These are phyloP conservation scores for Mortierella sp. DNA, from an alignment of 371 early-diverging fungal species.

Conservation along the genomic window DNA sequence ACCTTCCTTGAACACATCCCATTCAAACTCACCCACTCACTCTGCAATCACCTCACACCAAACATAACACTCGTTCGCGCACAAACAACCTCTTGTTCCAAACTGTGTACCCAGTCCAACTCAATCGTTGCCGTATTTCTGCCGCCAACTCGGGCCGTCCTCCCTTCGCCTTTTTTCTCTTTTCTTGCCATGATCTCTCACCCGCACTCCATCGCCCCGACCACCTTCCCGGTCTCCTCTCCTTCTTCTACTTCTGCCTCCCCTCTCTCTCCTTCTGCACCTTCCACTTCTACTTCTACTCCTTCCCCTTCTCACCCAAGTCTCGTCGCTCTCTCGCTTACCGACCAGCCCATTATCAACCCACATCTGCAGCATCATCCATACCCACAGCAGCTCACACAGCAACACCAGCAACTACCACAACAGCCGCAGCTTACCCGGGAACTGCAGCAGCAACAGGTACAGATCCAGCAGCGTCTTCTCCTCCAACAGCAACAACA, in stretches of 20 bases:
- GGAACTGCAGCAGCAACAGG: constrained; percentile 9
- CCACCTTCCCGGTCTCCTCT: constrained; percentile 2
- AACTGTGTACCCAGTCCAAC: background rate
- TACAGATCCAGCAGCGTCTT: constrained; percentile 32
- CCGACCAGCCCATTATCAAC: background rate
- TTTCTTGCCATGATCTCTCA: constrained; percentile 29
- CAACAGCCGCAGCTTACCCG: constrained; percentile 15
- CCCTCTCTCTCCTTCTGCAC: constrained; percentile 4
- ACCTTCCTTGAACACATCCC: background rate
- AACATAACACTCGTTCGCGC: background rate
- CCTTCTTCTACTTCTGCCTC: constrained; percentile 16
- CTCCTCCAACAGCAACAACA: constrained; percentile 36
- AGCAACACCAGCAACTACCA: constrained; percentile 17
- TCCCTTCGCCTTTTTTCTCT: background rate
- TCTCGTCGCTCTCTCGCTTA: background rate
- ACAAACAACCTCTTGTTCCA: background rate
- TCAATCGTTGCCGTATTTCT: background rate
- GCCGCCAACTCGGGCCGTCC: background rate
- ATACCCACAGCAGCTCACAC: background rate
- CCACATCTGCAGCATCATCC: background rate
- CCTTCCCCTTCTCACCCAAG: constrained; percentile 4
- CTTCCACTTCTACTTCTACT: constrained; percentile 9
- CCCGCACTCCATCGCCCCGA: constrained; percentile 22
- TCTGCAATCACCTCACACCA: background rate
- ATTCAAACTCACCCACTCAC: background rate